These are phyloP conservation scores for Epichloe glyceriae DNA, from an alignment of 2,329 filamentous ascomycete species.

Conservation along the genomic window DNA sequence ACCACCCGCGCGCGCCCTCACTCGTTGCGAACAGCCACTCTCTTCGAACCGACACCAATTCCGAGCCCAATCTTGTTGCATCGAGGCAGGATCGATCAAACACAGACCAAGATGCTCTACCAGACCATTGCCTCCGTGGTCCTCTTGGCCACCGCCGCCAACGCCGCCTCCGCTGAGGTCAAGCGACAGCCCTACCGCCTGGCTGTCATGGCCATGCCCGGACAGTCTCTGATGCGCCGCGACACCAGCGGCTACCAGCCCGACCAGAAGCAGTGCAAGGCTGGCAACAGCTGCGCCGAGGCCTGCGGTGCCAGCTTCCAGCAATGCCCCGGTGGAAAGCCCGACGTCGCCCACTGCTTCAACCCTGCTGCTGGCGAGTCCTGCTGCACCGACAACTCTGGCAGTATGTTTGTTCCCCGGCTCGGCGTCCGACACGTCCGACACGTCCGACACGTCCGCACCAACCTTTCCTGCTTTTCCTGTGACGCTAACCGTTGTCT, in stretches of 20 bases:
- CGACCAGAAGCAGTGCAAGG: constrained; percentile 32
- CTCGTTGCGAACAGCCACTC: neutral
- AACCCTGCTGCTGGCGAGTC: constrained; percentile 36
- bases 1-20: neutral
- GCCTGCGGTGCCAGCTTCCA: constrained; percentile 39
- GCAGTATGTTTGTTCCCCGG: constrained; percentile 33
- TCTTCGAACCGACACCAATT: no score
- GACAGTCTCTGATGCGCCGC: constrained; percentile 30
- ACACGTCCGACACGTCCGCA: no score
- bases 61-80: no score
- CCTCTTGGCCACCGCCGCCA: constrained; percentile 20
- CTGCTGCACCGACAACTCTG: constrained; percentile 44
- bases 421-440: no score
- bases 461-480: no score
- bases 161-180: constrained; percentile 14
- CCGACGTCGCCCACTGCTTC: constrained; percentile 41
- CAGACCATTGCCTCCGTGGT: constrained; percentile 17
- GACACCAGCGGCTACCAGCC: constrained; percentile 36
- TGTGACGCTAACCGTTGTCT: neutral
- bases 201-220: constrained; percentile 22
- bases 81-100: no score
- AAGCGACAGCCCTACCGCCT: constrained; percentile 24
- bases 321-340: constrained; percentile 35
- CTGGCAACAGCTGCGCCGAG: constrained; percentile 38
- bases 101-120: constrained; percentile 15